These are phyloP conservation scores for Raffaelea albimanens DNA, from an alignment of 2,329 filamentous ascomycete genomes.

Conservation along the genomic window DNA sequence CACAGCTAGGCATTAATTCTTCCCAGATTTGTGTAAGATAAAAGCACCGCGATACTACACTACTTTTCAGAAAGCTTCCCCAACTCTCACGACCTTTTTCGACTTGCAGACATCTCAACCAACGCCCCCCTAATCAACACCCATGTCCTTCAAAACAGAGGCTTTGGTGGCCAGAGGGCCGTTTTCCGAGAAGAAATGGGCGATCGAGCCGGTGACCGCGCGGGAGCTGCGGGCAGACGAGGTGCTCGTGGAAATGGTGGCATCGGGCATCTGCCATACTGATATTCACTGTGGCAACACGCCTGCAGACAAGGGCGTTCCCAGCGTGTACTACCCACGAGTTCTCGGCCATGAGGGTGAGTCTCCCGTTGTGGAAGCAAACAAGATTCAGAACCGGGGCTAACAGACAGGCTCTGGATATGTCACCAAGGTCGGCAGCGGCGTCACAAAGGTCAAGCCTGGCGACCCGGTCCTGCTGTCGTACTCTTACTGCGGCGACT, in stretches of 20 bases:
- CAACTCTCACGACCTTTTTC: no score
- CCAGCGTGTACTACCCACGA: conserved; percentile 14
- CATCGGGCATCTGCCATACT: conserved; percentile 18
- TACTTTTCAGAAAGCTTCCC: no score
- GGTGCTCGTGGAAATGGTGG: conserved; percentile 18
- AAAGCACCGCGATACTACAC: no score
- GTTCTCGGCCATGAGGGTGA: conserved; percentile 47
- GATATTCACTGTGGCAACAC: conserved; percentile 9
- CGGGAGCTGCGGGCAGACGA: conserved; percentile 8
- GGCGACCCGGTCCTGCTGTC: conserved; percentile 26
- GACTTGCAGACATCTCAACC: no score
- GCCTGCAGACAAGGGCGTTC: conserved; percentile 8
- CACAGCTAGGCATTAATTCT: no score
- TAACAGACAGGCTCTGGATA: conserved; percentile 57
- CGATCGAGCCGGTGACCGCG: conserved; percentile 1
- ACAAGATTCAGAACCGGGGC: neutral
- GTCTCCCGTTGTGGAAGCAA: no score
- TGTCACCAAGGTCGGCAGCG: conserved; percentile 62
- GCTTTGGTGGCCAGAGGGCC: conserved; percentile 2
- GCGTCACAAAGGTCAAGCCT: conserved; percentile 14
- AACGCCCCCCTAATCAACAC: no score
- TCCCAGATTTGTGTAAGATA: no score
- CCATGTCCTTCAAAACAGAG: neutral
- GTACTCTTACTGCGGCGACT: conserved; percentile 22
- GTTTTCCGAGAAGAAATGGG: conserved; percentile 3